Evolutionary conservation across 2,329 filamentous ascomycete species (phyloP), one percentile per base, ranked within the genome.

Genomic region (Hypoxylon sp.): DNA sequence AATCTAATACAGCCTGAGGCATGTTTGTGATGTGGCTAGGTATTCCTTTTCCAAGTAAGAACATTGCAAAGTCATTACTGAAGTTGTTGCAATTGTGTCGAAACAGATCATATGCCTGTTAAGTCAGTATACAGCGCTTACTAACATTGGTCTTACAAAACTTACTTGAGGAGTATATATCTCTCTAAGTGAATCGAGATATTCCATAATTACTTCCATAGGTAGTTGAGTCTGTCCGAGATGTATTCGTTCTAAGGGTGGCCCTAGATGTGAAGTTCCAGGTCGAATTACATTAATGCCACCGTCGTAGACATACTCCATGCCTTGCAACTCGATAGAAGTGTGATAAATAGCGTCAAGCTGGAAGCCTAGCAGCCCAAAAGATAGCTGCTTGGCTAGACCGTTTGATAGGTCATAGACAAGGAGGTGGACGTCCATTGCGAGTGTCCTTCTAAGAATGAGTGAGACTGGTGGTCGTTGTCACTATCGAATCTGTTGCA

Each of bases 51-150:
- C 96, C 95, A 0, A 98, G 83, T 0, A 98, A 84, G 70, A 98
- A 98, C 79, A 93, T 96, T 69, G 93, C 85, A 72, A 98, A 90
- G 67, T 97, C 94, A 76, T 98, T 95, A 2, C 92, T 93, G 80
- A 98, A 99, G 79, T 98, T 98, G 82, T 98, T 99, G 83, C 95
- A 98, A 78, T 99, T 99, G 80, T 98, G 94, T 74, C 82, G 93
- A 78, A 87, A 97, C 4, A 98, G 82, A 76, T 98, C 93, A 76
- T 98, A 98, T 0, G 93, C 92, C 88, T 93, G 67, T 19, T 70
- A 17, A 7, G n/a, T 25, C 7, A 56, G 46, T 30, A 68, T 50
- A 59, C 5, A 23, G 58, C 41, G 48, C 55, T 56, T 5, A 14
- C 32, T n/a, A 38, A 41, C 10, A 23, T 30, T 11, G n/a, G 7